A percentile compares a stretch with the other conserved stretches of the same genome.
phyloP scores from a whole-genome alignment of 2,329 filamentous ascomycete genomes.

The Fusarium veterinarium region DNA sequence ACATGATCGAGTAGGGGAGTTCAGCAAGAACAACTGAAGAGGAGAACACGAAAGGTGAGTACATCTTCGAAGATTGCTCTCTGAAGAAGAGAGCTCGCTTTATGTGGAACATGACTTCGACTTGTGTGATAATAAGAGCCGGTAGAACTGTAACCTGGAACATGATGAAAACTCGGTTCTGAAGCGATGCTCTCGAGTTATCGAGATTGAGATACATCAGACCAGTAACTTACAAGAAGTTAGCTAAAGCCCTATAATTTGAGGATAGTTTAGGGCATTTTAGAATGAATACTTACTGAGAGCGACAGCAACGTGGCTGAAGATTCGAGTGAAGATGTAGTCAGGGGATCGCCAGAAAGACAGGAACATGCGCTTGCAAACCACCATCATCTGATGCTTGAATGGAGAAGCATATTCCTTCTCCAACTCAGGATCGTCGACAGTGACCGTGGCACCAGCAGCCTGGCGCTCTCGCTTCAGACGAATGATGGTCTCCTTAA shows the following conservation, averaged over 20 bases:
- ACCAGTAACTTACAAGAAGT: conserved; percentile 66
- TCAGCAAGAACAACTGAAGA: conserved; percentile 84
- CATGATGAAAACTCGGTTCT: conserved; percentile 89
- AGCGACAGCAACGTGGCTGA: conserved; percentile 84
- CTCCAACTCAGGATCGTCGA: conserved; percentile 66
- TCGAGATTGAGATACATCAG: conserved; percentile 84
- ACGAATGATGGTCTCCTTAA: conserved; percentile 73
- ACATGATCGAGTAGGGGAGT: conserved; percentile 84
- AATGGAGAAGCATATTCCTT: conserved; percentile 87
- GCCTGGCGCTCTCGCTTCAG: conserved; percentile 71
- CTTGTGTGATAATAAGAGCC: conserved; percentile 83
- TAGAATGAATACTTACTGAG: conserved; percentile 51
- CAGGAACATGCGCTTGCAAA: conserved; percentile 78
- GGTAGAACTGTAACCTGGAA: conserved; percentile 91
- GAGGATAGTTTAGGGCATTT: neutral
- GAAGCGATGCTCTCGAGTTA: conserved; percentile 78
- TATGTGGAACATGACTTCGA: conserved; percentile 83
- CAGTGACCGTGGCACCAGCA: conserved; percentile 56
- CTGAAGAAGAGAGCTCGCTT: conserved; percentile 86
- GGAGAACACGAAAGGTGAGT: conserved; percentile 82
- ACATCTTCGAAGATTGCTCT: conserved; percentile 87
- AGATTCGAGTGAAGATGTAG: conserved; percentile 88
- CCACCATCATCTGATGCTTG: conserved; percentile 80
- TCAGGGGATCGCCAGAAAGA: conserved; percentile 88
- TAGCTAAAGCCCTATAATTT: neutral